These are phyloP conservation scores for Nothophytophthora sp. DNA, from an alignment of 352 stramenopile genomes.

Conservation along the genomic window DNA sequence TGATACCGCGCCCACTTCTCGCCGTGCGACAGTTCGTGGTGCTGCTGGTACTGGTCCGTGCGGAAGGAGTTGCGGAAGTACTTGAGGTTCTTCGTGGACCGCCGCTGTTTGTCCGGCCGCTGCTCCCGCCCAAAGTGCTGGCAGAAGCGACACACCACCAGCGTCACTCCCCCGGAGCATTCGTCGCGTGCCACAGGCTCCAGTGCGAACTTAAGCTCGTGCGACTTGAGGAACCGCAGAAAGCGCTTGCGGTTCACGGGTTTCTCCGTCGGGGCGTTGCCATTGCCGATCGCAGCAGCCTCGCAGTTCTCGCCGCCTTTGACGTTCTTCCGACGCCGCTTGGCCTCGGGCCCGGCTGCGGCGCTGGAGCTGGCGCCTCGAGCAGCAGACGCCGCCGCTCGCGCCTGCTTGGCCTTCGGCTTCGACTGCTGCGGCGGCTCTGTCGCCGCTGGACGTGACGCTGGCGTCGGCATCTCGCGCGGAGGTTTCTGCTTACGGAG, in stretches of 20 bases:
- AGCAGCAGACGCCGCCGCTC: no score
- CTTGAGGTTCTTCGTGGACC: slow-evolving; percentile 62
- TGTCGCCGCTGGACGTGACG: no score
- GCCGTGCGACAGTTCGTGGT: slow-evolving; percentile 60
- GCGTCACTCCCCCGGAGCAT: slow-evolving; percentile 37
- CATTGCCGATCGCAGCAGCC: not conserved
- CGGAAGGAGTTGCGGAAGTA: slow-evolving; percentile 68
- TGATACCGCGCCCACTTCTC: slow-evolving; percentile 50
- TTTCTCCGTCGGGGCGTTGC: no score
- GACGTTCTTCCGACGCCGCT: slow-evolving; percentile 4
- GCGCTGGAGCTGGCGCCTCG: not conserved
- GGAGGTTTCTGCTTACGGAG: no score
- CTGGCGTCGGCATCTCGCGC: no score
- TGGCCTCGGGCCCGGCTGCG: slow-evolving; percentile 1
- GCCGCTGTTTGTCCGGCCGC: slow-evolving; percentile 49
- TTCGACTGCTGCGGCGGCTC: no score
- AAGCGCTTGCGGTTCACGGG: slow-evolving; percentile 33
- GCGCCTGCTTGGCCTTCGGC: not conserved
- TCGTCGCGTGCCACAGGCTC: slow-evolving; percentile 48
- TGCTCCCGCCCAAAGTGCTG: slow-evolving; percentile 66
- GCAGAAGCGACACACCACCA: slow-evolving; percentile 65
- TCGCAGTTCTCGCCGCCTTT: not conserved
- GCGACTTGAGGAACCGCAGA: slow-evolving; percentile 43
- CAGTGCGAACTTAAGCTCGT: slow-evolving; percentile 60
- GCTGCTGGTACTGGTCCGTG: slow-evolving; percentile 75